phyloP scores from a whole-genome alignment of 257 asterid species.

The Phtheirospermum japonicum region DNA sequence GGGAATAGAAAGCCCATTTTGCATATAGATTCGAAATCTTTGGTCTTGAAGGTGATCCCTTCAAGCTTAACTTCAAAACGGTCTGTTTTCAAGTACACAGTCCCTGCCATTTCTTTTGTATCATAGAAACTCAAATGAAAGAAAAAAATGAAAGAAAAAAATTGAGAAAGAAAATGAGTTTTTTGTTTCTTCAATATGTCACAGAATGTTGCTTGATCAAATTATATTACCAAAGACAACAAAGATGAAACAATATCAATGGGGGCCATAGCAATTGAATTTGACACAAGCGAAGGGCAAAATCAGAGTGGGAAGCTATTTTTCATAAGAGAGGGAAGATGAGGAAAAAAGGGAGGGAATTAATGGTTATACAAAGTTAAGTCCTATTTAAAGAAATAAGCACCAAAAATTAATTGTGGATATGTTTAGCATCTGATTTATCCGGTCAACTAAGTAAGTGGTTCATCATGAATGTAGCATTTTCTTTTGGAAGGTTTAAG shows the following conservation, averaged over 20 bases:
- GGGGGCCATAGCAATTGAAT: constrained; percentile 31
- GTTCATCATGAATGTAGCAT: constrained; percentile 17
- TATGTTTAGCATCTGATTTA: too few species aligned
- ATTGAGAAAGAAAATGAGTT: not conserved
- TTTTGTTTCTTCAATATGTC: too few species aligned
- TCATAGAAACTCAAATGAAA: not conserved
- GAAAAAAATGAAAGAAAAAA: not conserved
- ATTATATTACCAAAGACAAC: constrained; percentile 15
- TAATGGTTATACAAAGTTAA: constrained; percentile 11
- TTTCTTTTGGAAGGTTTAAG: not conserved
- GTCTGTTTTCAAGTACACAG: constrained; percentile 68
- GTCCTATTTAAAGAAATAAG: not conserved
- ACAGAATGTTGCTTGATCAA: not conserved
- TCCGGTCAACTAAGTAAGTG: constrained; percentile 11
- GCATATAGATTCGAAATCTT: constrained; percentile 69
- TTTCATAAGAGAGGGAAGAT: constrained; percentile 14
- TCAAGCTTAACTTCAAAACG: constrained; percentile 83
- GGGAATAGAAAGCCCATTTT: constrained; percentile 75
- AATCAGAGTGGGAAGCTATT: constrained; percentile 13
- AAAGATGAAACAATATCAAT: constrained; percentile 21
- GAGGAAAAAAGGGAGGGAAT: constrained; percentile 25
- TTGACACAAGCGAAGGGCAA: constrained; percentile 22
- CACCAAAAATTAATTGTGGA: not conserved
- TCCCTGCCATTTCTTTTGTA: constrained; percentile 53
- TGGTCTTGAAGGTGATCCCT: constrained; percentile 79